These are phyloP conservation scores for Scedosporium dehoogii DNA, from an alignment of 2,329 filamentous ascomycete genomes.

Conservation along the genomic window DNA sequence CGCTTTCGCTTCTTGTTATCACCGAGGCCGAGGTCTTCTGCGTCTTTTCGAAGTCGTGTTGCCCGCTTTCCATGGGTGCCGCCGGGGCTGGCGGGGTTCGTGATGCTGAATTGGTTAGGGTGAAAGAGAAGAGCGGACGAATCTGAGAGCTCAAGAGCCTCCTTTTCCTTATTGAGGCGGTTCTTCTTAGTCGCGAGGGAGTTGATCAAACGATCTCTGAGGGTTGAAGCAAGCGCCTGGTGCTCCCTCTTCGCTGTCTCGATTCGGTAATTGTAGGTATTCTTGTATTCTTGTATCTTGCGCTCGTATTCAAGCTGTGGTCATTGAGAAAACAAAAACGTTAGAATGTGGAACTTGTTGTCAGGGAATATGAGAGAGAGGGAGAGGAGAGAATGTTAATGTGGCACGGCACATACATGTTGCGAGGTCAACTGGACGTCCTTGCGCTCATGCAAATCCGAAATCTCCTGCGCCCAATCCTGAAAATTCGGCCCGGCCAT, in stretches of 20 bases:
- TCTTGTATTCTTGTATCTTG: conserved; percentile 48
- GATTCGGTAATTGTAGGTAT: conserved; percentile 50
- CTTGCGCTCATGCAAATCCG: conserved; percentile 77
- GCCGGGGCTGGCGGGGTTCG: conserved; percentile 54
- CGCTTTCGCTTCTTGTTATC: conserved; percentile 55
- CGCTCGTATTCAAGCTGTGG: conserved; percentile 52
- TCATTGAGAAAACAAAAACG: conserved; percentile 12
- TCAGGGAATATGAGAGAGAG: neutral
- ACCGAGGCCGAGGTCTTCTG: conserved; percentile 45
- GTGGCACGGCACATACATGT: conserved; percentile 48
- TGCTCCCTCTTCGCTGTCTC: conserved; percentile 55
- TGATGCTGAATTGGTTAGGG: conserved; percentile 57
- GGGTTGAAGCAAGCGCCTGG: conserved; percentile 45
- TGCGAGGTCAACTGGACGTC: conserved; percentile 76
- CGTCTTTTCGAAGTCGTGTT: conserved; percentile 50
- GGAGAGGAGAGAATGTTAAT: neutral
- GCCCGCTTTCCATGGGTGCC: conserved; percentile 54
- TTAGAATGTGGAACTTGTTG: neutral
- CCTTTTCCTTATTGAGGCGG: conserved; percentile 55
- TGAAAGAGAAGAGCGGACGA: conserved; percentile 56
- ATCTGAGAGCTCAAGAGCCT: conserved; percentile 58
- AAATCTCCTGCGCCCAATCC: conserved; percentile 76
- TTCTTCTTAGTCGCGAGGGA: conserved; percentile 55
- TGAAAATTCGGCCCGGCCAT: conserved; percentile 79
- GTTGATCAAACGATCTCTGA: conserved; percentile 59